Evolutionary conservation across 306 rosid genomes (phyloP).

Genomic region (Erythrophleum fordii): DNA sequence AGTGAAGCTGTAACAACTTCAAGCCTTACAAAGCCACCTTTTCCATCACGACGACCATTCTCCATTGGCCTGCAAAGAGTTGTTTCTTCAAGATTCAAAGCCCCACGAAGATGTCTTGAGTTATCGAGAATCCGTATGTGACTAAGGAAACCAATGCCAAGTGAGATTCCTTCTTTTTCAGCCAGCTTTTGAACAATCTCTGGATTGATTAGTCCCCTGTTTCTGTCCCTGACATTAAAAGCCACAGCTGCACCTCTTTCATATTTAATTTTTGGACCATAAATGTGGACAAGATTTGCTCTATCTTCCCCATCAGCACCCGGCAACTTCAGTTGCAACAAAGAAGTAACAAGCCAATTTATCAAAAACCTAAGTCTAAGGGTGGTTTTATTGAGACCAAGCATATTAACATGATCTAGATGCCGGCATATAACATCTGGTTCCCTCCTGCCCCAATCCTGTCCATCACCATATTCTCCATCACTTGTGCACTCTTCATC

Average conservation of each 20-base stretch:
- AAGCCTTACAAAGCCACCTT: slow-evolving; percentile 69
- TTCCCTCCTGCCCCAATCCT: slow-evolving; percentile 64
- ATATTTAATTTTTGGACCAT: slow-evolving; percentile 93
- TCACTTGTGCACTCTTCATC: slow-evolving; percentile 80
- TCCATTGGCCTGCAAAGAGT: slow-evolving; percentile 81
- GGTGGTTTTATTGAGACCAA: slow-evolving; percentile 94
- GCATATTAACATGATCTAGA: slow-evolving; percentile 77
- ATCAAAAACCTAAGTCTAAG: slow-evolving; percentile 81
- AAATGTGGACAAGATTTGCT: slow-evolving; percentile 71
- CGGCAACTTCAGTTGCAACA: slow-evolving; percentile 75
- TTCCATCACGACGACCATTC: slow-evolving; percentile 64
- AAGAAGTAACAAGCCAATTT: slow-evolving; percentile 93
- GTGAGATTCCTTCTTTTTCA: slow-evolving; percentile 87
- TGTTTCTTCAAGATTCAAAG: slow-evolving; percentile 62
- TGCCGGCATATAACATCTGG: slow-evolving; percentile 80
- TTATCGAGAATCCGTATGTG: slow-evolving; percentile 74
- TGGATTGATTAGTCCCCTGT: slow-evolving; percentile 72
- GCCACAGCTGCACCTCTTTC: slow-evolving; percentile 98
- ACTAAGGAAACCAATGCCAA: slow-evolving; percentile 87
- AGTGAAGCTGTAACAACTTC: slow-evolving; percentile 95
- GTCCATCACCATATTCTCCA: slow-evolving; percentile 76
- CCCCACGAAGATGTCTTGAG: slow-evolving; percentile 60
- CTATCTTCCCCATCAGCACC: slow-evolving; percentile 57
- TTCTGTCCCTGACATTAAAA: slow-evolving; percentile 80
- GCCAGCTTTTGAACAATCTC: slow-evolving; percentile 95